These are phyloP conservation scores for Xerocomellus dryophilus DNA, from an alignment of 768 basidiomycete species.

Conservation along the genomic window DNA sequence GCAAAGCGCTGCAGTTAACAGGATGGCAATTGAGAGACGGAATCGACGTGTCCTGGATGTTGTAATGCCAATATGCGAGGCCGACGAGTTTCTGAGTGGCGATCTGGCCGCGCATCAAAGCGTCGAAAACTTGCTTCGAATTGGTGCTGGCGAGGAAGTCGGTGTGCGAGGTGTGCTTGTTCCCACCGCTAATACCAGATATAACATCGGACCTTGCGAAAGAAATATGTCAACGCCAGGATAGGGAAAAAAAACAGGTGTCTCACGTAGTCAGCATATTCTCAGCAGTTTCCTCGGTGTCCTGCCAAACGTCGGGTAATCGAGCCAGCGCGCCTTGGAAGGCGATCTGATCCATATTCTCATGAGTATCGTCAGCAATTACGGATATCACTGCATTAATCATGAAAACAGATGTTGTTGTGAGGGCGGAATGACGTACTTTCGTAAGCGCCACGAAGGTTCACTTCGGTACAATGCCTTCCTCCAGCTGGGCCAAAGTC, in stretches of 20 bases:
- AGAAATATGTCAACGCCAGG: neutral
- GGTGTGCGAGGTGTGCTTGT: constrained; percentile 40
- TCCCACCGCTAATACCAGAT: constrained; percentile 52
- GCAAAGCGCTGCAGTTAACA: constrained; percentile 33
- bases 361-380: constrained; percentile 25
- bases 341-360: constrained; percentile 35
- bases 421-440: constrained; percentile 38
- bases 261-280: constrained; percentile 61
- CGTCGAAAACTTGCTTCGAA: constrained; percentile 50
- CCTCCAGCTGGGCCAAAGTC: constrained; percentile 45
- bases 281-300: constrained; percentile 45
- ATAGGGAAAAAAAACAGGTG: neutral
- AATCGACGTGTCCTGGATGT: constrained; percentile 45
- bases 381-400: constrained; percentile 40
- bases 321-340: constrained; percentile 50
- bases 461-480: constrained; percentile 43
- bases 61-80: constrained; percentile 52
- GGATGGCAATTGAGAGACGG: constrained; percentile 40
- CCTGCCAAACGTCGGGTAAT: constrained; percentile 57
- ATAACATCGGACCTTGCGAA: constrained; percentile 57
- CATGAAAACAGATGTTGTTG: constrained; percentile 10
- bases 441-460: constrained; percentile 54
- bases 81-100: constrained; percentile 36
- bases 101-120: constrained; percentile 48
- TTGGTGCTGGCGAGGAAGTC: constrained; percentile 57